Percentiles rank a stretch among this genome's conserved stretches.
These are phyloP conservation scores for Claviceps sp. DNA, from an alignment of 2,329 filamentous ascomycete genomes.

Conservation along the genomic window DNA sequence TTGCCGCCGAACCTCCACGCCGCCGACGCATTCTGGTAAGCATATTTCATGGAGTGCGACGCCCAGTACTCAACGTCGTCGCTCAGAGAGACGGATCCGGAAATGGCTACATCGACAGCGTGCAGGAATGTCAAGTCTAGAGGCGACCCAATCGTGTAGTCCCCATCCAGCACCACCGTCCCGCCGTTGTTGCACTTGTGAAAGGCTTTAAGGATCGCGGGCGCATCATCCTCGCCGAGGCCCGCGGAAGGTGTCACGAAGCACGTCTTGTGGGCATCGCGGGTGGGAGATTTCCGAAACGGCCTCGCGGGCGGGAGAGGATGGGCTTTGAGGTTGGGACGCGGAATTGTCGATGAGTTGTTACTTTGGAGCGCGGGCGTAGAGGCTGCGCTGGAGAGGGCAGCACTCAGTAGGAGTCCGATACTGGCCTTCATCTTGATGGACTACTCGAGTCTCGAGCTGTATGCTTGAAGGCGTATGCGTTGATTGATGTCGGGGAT, in stretches of 20 bases:
- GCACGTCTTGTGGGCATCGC: not conserved
- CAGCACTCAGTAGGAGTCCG: not conserved
- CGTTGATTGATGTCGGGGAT: not conserved
- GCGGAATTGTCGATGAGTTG: not conserved
- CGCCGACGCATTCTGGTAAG: no score
- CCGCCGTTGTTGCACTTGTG: no score
- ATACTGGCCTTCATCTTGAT: not conserved
- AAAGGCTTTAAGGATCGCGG: no score
- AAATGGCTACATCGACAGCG: no score
- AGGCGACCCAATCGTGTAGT: no score
- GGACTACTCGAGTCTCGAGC: no score
- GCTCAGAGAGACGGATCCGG: no score
- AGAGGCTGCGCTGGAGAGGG: not conserved
- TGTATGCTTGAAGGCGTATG: not conserved
- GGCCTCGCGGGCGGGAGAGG: not conserved
- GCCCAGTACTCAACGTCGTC: no score
- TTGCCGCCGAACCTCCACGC: slow-evolving; percentile 20
- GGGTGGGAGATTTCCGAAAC: not conserved
- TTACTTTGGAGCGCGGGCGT: not conserved
- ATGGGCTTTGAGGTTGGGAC: not conserved
- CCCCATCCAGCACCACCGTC: no score
- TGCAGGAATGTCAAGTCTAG: no score
- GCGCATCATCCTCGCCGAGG: not conserved
- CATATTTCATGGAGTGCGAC: no score
- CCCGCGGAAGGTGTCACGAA: not conserved